Conservation (phyloP, 768 basidiomycete genomes). For the Pleurotus tuoliensis region DNA sequence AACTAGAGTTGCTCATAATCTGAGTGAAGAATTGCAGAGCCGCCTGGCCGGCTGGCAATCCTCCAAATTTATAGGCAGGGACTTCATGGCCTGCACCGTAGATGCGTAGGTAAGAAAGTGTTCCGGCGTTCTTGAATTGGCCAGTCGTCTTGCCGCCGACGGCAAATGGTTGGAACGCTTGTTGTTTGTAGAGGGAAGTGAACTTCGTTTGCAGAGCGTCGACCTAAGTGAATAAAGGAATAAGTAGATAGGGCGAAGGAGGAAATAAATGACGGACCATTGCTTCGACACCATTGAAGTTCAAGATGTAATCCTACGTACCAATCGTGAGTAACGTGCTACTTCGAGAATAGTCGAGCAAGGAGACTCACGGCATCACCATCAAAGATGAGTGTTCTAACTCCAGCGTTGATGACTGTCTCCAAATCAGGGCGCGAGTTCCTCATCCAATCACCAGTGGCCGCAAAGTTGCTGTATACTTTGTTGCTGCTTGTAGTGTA, state of each 20-base stretch:
- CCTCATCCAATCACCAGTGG: constrained; percentile 58
- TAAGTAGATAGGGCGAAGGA: too few relatives aligned
- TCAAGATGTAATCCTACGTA: constrained; percentile 46
- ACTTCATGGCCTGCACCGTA: constrained; percentile 46
- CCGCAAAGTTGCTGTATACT: constrained; percentile 48
- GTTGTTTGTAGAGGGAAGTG: constrained; percentile 34
- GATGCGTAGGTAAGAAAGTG: constrained; percentile 50
- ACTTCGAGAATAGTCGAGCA: neutral
- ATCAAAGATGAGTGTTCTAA: constrained; percentile 48
- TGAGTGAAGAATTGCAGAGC: constrained; percentile 43
- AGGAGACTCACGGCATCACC: constrained; percentile 48
- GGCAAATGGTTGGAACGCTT: constrained; percentile 42
- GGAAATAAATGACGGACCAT: constrained; percentile 33
- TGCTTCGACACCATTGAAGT: constrained; percentile 52
- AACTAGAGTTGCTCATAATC: constrained; percentile 28
- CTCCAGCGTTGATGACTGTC: constrained; percentile 55
- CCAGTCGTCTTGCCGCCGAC: constrained; percentile 49
- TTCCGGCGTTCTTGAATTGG: constrained; percentile 56
- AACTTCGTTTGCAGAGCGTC: constrained; percentile 44
- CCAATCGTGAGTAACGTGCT: neutral
- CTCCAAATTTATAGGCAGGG: constrained; percentile 41
- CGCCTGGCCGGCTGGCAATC: constrained; percentile 34
- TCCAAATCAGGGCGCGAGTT: constrained; percentile 46
- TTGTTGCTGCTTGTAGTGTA: constrained; percentile 37
- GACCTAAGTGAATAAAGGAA: constrained; percentile 25